These are phyloP conservation scores for Talaromyces adpressus DNA, from an alignment of 495 filamentous ascomycete genomes.

Conservation along the genomic window DNA sequence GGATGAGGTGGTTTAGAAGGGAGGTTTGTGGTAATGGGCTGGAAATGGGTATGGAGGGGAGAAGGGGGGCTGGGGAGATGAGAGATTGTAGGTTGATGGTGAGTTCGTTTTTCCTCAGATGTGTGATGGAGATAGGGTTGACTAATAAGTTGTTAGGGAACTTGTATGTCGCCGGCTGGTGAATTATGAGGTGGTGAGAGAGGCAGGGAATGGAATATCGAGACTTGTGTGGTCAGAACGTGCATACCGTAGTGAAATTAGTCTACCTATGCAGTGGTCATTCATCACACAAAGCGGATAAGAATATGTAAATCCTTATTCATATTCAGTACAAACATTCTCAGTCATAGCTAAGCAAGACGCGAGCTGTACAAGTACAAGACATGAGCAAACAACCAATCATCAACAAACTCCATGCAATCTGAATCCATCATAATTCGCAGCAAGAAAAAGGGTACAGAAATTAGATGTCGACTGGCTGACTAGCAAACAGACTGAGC, in stretches of 20 bases:
- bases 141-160: not conserved
- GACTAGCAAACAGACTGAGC: not conserved
- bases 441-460: not conserved
- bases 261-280: too few relatives aligned
- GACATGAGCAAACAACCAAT: not conserved
- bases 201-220: not conserved
- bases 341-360: not conserved
- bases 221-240: not conserved
- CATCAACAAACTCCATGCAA: conserved; percentile 2
- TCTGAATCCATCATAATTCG: not conserved
- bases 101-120: not conserved
- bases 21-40: not conserved
- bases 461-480: not conserved
- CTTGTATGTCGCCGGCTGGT: conserved; percentile 1
- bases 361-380: not conserved
- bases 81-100: conserved; percentile 8
- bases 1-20: not conserved
- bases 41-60: not conserved
- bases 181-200: not conserved
- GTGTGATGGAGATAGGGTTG: not conserved
- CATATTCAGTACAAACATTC: not conserved
- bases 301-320: not conserved
- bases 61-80: not conserved
- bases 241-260: too few relatives aligned
- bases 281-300: not conserved